Conservation (phyloP, 1,139 yeast species). For the Lodderomyces oxycetoniae region DNA sequence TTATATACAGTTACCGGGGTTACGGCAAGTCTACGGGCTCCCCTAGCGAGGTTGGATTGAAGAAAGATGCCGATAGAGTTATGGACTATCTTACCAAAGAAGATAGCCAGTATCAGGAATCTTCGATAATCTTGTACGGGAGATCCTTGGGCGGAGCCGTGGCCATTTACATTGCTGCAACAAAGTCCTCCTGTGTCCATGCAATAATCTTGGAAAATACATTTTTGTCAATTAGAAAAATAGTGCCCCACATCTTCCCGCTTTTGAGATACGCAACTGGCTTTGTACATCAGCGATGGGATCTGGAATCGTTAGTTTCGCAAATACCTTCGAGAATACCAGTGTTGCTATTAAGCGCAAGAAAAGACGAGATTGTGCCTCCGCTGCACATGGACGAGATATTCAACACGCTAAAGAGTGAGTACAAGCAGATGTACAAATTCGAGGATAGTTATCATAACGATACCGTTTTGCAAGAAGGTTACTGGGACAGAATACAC, state of each 20-base stretch:
- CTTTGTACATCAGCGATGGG: constrained; percentile 81
- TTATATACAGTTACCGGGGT: constrained; percentile 86
- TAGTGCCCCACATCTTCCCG: constrained; percentile 83
- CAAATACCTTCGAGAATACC: constrained; percentile 55
- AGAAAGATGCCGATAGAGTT: constrained; percentile 74
- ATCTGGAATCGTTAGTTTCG: constrained; percentile 60
- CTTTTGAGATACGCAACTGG: constrained; percentile 50
- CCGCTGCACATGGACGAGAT: constrained; percentile 73
- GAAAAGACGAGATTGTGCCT: constrained; percentile 86
- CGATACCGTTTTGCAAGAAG: constrained; percentile 68
- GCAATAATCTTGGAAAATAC: constrained; percentile 84
- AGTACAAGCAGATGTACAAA: constrained; percentile 43
- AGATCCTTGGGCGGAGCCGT: constrained; percentile 95
- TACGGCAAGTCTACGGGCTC: constrained; percentile 82
- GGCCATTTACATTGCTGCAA: constrained; percentile 73
- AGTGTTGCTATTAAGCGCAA: constrained; percentile 67
- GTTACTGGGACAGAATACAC: constrained; percentile 68
- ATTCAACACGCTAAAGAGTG: constrained; percentile 44
- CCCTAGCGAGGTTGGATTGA: constrained; percentile 76
- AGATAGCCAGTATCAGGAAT: constrained; percentile 45
- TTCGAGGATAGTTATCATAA: constrained; percentile 69
- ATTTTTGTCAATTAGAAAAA: constrained; percentile 69
- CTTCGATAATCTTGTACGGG: constrained; percentile 71
- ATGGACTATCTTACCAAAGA: constrained; percentile 54
- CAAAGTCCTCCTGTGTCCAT: constrained; percentile 42